Evolutionary conservation across 2,329 filamentous ascomycete genomes (phyloP).

Genomic region (Fragosphaeria purpurea): DNA sequence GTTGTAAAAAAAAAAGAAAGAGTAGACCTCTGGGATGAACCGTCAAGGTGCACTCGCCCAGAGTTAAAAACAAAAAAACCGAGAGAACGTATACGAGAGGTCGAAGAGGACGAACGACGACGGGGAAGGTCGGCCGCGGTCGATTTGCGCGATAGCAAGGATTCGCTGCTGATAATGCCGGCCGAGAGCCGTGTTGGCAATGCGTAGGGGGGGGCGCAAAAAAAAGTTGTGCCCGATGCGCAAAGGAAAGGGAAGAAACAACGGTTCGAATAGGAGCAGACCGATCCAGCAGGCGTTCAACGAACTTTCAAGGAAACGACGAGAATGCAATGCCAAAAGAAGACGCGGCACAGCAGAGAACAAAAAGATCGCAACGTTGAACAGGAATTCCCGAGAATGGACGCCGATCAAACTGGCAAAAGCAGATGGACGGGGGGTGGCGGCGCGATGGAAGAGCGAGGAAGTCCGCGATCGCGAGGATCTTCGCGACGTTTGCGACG

Average conservation of each 20-base stretch:
- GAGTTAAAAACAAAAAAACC: conserved; percentile 2
- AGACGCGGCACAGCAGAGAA: conserved; percentile 15
- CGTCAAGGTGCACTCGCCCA: conserved; percentile 17
- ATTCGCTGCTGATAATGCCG: not conserved
- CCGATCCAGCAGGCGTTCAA: conserved; percentile 14
- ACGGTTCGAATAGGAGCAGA: conserved; percentile 30
- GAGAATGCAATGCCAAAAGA: conserved; percentile 14
- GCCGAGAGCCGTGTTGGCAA: conserved; percentile 4
- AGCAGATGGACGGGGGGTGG: conserved; percentile 18
- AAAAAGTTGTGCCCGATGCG: conserved; percentile 9
- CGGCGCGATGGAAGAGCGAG: not conserved
- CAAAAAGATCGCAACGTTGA: conserved; percentile 16
- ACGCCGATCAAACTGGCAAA: conserved; percentile 22
- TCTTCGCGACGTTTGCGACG: conserved; percentile 23
- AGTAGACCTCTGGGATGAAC: conserved; percentile 11
- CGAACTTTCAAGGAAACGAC: conserved; percentile 27
- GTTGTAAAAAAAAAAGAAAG: conserved; percentile 2
- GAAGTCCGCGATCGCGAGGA: conserved; percentile 11
- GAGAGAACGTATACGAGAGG: too few relatives aligned
- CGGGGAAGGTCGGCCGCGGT: too few relatives aligned
- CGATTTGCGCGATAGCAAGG: conserved; percentile 1
- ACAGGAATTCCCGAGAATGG: conserved; percentile 21
- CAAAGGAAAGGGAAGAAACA: conserved; percentile 16
- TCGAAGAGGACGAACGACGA: too few relatives aligned
- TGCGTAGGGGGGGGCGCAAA: not conserved